Evolutionary conservation across 371 early-diverging fungal genomes (phyloP), one percentile per base, ranked within the genome.

Genomic region (Rhizopus arrhizus): DNA sequence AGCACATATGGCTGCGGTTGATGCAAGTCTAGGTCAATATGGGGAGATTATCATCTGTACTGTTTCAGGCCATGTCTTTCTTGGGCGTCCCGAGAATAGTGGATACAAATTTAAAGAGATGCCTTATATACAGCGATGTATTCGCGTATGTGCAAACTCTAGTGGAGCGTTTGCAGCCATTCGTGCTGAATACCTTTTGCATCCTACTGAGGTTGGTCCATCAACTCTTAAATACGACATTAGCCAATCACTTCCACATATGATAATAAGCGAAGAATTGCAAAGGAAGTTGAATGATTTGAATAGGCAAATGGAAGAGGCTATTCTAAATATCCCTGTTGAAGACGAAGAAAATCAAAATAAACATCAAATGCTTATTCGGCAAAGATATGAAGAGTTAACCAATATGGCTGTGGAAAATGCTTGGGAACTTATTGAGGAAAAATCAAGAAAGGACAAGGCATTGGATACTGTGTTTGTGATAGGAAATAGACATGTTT

Each of bases 91-190:
- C 10, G 62, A 59, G 4, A 32, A 49, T 11, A 50, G 50, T 15
- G 48, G 55, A 1, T 75, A 75, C 58, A 74, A 67, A 28, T 79
- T 70, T 36, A 63, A 32, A n/a, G 70, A 74, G 10, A 56, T 84
- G 9, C 79, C 81, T 3, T 68, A 73, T 46, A 59, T 86, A 10
- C 83, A 86, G 40, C 68, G 84, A 28, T 73, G 80, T 41, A 74
- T 86, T 7, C 70, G 64, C 31, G 86, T 86, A 0, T 72, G 74
- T 33, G 81, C 81, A 3, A 86, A 76, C 56, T 74, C 83, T 12
- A 81, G 80, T 47, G 83, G 82, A n/a, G 81, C 86, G 9, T 86
- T 80, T 76, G 82, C 80, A 29, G 86, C 82, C 2, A 47, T 86
- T 28, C 77, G 84, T n/a, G 71, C 84, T 3, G 86, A 84, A 22